A percentile compares a stretch with the other conserved stretches of the same genome.
Conservation (phyloP, 2,329 filamentous ascomycete genomes). For the Ambrosiella xylebori region DNA sequence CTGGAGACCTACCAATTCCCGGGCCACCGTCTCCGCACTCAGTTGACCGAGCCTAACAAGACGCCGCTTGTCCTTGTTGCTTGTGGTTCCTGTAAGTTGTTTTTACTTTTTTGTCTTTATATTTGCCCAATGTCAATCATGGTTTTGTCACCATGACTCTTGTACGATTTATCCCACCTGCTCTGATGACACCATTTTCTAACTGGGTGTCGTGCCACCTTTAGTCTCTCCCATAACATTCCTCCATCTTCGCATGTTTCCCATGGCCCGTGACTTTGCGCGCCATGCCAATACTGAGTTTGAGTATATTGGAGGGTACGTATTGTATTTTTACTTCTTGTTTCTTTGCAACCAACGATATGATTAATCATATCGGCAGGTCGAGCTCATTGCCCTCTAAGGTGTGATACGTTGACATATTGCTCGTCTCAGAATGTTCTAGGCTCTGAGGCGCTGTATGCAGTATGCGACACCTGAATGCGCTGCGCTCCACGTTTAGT, state of each 20-base stretch:
- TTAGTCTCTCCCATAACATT: constrained; percentile 53
- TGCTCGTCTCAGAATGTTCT: neutral
- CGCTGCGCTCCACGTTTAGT: neutral
- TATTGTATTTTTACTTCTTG: constrained; percentile 21
- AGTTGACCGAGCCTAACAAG: constrained; percentile 31
- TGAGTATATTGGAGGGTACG: constrained; percentile 71
- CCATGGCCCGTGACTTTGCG: constrained; percentile 68
- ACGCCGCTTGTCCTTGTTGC: constrained; percentile 51
- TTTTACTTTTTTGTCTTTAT: neutral
- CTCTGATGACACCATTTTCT: neutral
- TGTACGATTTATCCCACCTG: neutral
- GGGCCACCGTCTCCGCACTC: constrained; percentile 37
- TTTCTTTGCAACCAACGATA: neutral
- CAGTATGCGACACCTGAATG: neutral
- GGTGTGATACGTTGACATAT: neutral
- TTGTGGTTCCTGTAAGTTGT: constrained; percentile 39
- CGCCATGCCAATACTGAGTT: constrained; percentile 37
- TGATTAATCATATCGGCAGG: too few relatives aligned
- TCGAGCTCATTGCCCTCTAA: too few relatives aligned
- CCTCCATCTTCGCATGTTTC: constrained; percentile 71
- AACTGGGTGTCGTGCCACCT: neutral
- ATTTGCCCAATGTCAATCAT: neutral
- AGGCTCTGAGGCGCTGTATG: neutral
- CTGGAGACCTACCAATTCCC: constrained; percentile 40
- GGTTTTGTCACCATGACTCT: neutral